Evolutionary conservation across 148 eudicot genomes (phyloP).

Genomic region (Rhododendron vialii): DNA sequence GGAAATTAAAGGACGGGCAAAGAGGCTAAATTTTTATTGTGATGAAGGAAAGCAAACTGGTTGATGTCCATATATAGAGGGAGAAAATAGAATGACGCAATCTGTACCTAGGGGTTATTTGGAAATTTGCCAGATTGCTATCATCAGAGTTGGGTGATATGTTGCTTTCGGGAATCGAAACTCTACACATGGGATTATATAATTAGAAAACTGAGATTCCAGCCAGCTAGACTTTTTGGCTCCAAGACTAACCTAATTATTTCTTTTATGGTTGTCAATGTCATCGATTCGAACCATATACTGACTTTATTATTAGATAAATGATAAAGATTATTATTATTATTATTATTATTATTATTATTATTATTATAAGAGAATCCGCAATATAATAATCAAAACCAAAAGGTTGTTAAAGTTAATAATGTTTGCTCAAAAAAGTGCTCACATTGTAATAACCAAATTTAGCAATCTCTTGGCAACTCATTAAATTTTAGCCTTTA

Average conservation of each 20-base stretch:
- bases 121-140: neutral
- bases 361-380: too few species aligned
- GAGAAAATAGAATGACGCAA: neutral
- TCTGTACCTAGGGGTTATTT: neutral
- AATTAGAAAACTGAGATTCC: neutral
- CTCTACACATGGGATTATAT: conserved; percentile 6
- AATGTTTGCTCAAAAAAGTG: too few species aligned
- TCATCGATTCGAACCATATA: neutral
- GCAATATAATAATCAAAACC: too few species aligned
- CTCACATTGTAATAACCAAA: too few species aligned
- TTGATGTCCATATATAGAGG: neutral
- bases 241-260: conserved; percentile 12
- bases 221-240: conserved; percentile 7
- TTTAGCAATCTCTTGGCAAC: too few species aligned
- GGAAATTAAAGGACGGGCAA: neutral
- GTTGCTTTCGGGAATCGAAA: conserved; percentile 13
- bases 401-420: too few species aligned
- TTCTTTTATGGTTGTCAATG: conserved; percentile 3
- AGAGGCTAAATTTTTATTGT: neutral
- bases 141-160: conserved; percentile 15
- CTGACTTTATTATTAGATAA: neutral
- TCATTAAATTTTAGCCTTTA: too few species aligned
- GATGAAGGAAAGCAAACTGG: neutral
- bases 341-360: too few species aligned
- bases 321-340: too few species aligned